Conservation (phyloP, 2,329 filamentous ascomycete genomes). For the Epichloe aotearoae region DNA sequence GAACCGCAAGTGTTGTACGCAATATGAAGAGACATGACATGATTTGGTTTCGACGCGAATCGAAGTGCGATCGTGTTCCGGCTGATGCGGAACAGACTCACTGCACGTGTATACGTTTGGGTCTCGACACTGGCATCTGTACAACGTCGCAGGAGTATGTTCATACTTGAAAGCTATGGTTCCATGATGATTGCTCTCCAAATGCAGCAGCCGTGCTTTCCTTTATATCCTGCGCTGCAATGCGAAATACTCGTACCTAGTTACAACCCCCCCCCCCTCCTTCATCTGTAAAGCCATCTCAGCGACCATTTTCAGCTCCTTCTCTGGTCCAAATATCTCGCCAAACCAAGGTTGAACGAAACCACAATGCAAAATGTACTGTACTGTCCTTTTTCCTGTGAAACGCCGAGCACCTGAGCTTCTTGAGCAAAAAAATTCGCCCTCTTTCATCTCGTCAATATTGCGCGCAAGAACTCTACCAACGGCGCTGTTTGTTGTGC, state of each 20-base stretch:
- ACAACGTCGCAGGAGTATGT: neutral
- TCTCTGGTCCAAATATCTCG: neutral
- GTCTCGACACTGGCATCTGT: neutral
- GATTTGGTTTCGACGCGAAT: too few species aligned
- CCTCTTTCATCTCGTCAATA: neutral
- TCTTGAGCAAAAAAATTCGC: neutral
- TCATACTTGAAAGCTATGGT: too few species aligned
- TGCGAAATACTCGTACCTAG: neutral
- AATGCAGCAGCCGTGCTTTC: neutral
- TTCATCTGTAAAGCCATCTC: neutral
- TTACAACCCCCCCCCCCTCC: neutral
- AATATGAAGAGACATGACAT: too few species aligned
- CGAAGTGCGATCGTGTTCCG: too few species aligned
- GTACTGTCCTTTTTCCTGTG: neutral
- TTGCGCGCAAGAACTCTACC: neutral
- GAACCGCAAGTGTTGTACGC: too few species aligned
- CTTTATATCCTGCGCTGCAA: neutral
- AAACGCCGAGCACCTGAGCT: conserved; percentile 6
- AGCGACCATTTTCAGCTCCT: neutral
- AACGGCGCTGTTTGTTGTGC: neutral
- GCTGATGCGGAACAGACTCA: too few species aligned
- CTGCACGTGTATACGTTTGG: too few species aligned
- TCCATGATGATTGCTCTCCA: neutral
- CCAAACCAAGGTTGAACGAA: neutral
- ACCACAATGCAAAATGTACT: neutral